Percentiles rank a stretch among this genome's conserved stretches.
These are phyloP conservation scores for Paracoccidioides lutzii DNA, from an alignment of 2,329 filamentous ascomycete genomes.

Conservation along the genomic window DNA sequence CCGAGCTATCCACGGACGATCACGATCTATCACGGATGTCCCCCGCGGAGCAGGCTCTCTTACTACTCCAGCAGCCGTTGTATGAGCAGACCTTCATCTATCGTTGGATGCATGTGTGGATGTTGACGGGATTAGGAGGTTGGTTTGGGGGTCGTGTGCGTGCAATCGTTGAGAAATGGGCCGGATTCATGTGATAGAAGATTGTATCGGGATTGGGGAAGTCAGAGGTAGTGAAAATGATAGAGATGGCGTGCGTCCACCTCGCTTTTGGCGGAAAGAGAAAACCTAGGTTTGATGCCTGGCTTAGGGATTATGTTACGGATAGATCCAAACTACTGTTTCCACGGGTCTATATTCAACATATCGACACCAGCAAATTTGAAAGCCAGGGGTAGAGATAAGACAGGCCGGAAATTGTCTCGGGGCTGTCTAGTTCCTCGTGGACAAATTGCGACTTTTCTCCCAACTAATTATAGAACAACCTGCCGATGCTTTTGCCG, in stretches of 20 bases:
- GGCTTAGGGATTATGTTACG: background rate
- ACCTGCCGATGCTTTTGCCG: too few relatives aligned
- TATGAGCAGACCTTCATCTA: background rate
- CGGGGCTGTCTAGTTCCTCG: background rate
- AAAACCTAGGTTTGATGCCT: too few relatives aligned
- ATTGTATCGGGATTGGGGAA: background rate
- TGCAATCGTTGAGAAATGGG: background rate
- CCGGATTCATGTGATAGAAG: too few relatives aligned
- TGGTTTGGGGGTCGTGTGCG: background rate
- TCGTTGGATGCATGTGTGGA: background rate
- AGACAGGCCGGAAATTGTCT: background rate
- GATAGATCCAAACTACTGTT: background rate
- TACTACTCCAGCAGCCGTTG: background rate
- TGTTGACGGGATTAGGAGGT: background rate
- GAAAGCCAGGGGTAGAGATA: background rate
- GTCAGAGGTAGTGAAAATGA: background rate
- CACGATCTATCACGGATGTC: constrained; percentile 1
- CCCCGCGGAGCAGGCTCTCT: background rate
- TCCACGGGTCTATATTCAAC: background rate
- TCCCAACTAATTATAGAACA: too few relatives aligned
- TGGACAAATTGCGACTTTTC: background rate
- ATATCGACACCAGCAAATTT: background rate
- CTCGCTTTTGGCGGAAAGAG: background rate
- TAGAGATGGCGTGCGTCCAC: background rate
- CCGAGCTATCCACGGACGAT: background rate